Evolutionary conservation across 306 rosid genomes (phyloP).

Genomic region (Lotus japonicus): DNA sequence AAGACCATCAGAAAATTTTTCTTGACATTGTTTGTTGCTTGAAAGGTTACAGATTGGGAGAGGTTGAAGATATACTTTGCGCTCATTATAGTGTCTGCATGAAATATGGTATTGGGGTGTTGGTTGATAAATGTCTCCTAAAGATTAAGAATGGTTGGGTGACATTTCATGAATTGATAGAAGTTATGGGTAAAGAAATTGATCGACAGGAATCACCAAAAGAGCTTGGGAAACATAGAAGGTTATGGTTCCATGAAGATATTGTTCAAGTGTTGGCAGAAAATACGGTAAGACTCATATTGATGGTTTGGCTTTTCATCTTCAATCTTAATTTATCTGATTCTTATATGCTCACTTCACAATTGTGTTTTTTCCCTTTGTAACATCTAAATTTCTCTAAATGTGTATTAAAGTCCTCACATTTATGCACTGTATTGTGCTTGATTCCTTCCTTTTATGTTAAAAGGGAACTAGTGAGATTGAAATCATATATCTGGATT

Average conservation of each 20-base stretch:
- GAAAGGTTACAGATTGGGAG: not conserved
- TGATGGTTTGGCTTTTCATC: not conserved
- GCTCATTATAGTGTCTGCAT: not conserved
- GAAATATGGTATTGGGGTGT: not conserved
- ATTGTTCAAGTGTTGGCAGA: not conserved
- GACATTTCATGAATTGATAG: slow-evolving; percentile 1
- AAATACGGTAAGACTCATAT: not conserved
- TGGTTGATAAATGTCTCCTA: slow-evolving; percentile 16
- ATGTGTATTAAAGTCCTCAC: not conserved
- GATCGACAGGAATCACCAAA: not conserved
- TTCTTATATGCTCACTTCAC: not conserved
- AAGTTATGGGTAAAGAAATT: slow-evolving; percentile 14
- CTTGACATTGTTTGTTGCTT: slow-evolving; percentile 20
- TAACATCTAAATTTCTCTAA: not conserved
- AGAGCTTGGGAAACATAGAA: not conserved
- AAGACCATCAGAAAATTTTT: not conserved
- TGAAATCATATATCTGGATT: not conserved
- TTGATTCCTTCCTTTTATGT: not conserved
- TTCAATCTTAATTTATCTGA: not conserved
- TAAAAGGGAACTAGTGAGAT: not conserved
- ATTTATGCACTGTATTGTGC: not conserved
- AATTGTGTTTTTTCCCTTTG: not conserved
- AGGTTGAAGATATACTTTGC: not conserved
- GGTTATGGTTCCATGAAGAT: not conserved
- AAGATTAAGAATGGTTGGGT: not conserved